Conservation (phyloP, 139 green algal species). For the Chlorella sp. region DNA sequence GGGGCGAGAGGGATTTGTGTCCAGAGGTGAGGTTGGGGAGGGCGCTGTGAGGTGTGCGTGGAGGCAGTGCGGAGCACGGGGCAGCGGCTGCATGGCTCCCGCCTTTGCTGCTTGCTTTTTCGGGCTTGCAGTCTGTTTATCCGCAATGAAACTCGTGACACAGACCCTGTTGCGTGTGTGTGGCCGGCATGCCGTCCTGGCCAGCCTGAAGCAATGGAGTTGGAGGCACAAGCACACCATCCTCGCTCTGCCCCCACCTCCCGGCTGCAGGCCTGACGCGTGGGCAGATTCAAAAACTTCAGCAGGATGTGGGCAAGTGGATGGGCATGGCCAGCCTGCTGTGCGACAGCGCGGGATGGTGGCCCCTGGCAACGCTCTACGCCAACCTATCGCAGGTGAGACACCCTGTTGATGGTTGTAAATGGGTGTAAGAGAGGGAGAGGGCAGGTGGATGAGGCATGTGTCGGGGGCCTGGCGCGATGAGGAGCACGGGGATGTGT, state of each 20-base stretch:
- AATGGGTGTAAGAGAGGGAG: too few relatives aligned
- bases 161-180: neutral
- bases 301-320: slow-evolving; percentile 61
- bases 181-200: neutral
- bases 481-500: too few relatives aligned
- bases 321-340: slow-evolving; percentile 66
- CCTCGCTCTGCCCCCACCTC: neutral
- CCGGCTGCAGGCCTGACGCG: slow-evolving; percentile 38
- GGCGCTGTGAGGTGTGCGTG: neutral
- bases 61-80: neutral
- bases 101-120: neutral
- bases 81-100: too few relatives aligned
- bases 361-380: slow-evolving; percentile 52
- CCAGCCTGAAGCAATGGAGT: neutral
- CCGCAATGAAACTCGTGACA: too few relatives aligned
- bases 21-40: slow-evolving; percentile 2
- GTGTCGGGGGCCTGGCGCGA: too few relatives aligned
- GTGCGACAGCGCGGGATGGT: slow-evolving; percentile 64
- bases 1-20: slow-evolving; percentile 41
- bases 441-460: too few relatives aligned
- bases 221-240: neutral
- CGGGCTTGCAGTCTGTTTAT: too few relatives aligned
- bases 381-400: slow-evolving; percentile 22
- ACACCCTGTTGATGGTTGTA: too few relatives aligned
- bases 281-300: slow-evolving; percentile 70